Base-by-base conservation (phyloP, 1,284 basidiomycete genomes). In the Phellopilus nigrolimitatus region DNA sequence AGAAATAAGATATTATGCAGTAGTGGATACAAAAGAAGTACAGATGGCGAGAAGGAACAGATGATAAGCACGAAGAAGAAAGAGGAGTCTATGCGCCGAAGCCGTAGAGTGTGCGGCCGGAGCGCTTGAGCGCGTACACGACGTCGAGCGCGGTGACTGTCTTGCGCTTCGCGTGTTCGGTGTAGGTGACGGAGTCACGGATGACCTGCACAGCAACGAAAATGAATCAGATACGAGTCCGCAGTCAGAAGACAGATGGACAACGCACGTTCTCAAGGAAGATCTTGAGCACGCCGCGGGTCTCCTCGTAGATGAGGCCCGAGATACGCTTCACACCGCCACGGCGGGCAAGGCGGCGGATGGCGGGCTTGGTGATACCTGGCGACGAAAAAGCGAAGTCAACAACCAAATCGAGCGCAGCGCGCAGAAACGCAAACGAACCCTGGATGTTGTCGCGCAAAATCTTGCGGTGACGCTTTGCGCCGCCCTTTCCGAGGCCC, bases 101-200 rank as follows among this genome's bases (percentile, higher is more conserved):
- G 71, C 82, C 92, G 69, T 94, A 95, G 39, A 95, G 80, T 43
- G 89, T 92, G 64, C 91, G 80, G 47, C 89, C 90, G 63, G 88
- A 89, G 56, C 91, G 82, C 80, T 95, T 95, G 61, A 97, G 81
- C 21, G 92, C 91, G 70, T 95, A 95, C 58, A 95, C 91, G 56
- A 91, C 88, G 63, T 91, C 88, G 58, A 92, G 88, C 3, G 92
- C 89, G 43, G 85, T 91, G 56, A 93, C 88, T 43, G 87, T 91
- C 76, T 91, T 91, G 64, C 91, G 78, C 76, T 95, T 95, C 54
- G 92, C 91, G 75, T 95, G 91, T 70, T 94, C 91, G 58, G 90
- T 92, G 82, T 95, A 94, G 69, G 92, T 95, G 66, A 95, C 92
- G 50, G 91, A 93, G 73, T 95, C 91, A 61, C 88, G 85, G 64